These are phyloP conservation scores for Arabidopsis hybrid DNA, from an alignment of 441 rosid species.

Conservation along the genomic window DNA sequence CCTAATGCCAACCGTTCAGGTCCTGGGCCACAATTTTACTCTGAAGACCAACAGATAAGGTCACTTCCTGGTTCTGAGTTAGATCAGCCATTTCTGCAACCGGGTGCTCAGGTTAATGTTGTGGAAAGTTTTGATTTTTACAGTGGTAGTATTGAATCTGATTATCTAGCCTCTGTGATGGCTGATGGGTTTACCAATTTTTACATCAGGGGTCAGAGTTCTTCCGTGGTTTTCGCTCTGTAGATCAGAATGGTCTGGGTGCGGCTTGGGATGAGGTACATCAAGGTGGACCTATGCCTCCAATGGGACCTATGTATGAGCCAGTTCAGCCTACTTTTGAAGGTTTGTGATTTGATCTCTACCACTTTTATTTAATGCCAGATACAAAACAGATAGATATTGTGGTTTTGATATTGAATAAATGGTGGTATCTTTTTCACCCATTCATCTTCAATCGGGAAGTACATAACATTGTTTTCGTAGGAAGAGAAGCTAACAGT, in stretches of 20 bases:
- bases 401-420: neutral
- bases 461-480: neutral
- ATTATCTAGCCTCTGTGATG: conserved; percentile 11
- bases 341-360: conserved; percentile 51
- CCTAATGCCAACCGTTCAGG: conserved; percentile 59
- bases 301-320: conserved; percentile 50
- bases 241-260: conserved; percentile 69
- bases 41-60: conserved; percentile 57
- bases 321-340: conserved; percentile 66
- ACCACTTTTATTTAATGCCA: conserved; percentile 6
- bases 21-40: conserved; percentile 58
- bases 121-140: neutral
- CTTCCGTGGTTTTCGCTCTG: conserved; percentile 66
- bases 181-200: conserved; percentile 21
- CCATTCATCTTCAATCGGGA: conserved; percentile 16
- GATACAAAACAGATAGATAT: neutral
- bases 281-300: conserved; percentile 49
- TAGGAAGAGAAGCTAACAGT: conserved; percentile 18
- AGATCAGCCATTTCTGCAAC: conserved; percentile 64
- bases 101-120: conserved; percentile 70
- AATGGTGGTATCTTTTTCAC: conserved; percentile 1
- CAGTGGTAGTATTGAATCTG: neutral
- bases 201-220: conserved; percentile 73
- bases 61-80: conserved; percentile 89
- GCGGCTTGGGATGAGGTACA: conserved; percentile 92